Conservation (phyloP, 768 basidiomycete species). For the Hydnum rufescens region DNA sequence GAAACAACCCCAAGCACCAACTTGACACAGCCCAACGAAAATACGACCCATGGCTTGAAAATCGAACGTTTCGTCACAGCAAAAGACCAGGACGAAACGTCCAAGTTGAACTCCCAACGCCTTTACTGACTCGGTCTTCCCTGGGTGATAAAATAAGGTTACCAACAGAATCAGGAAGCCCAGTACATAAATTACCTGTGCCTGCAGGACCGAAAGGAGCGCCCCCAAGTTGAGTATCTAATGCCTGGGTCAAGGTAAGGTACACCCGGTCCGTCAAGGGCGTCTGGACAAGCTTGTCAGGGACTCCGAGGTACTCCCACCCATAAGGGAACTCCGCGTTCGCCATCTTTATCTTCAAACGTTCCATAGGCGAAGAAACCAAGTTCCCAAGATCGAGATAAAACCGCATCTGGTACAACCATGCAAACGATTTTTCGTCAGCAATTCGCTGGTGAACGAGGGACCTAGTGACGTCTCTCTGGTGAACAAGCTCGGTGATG, state of each 20-base stretch:
- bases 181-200: constrained; percentile 39
- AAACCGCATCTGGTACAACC: constrained; percentile 98
- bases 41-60: constrained; percentile 99
- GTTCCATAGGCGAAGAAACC: constrained; percentile 56
- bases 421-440: constrained; percentile 60
- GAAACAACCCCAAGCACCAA: constrained; percentile 97
- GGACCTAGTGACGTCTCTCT: constrained; percentile 78
- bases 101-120: constrained; percentile 94
- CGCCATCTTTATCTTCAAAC: constrained; percentile 65
- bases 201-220: constrained; percentile 97
- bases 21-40: constrained; percentile 95
- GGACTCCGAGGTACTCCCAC: constrained; percentile 96
- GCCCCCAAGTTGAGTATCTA: constrained; percentile 88
- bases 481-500: constrained; percentile 96
- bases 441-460: constrained; percentile 45
- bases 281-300: constrained; percentile 93
- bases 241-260: constrained; percentile 85
- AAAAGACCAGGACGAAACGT: constrained; percentile 99
- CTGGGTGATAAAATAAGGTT: constrained; percentile 24
- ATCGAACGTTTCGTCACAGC: constrained; percentile 98
- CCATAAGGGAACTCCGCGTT: constrained; percentile 91
- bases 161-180: not conserved
- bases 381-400: constrained; percentile 45
- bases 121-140: constrained; percentile 98
- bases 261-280: constrained; percentile 95